Evolutionary conservation across 495 filamentous ascomycete genomes (phyloP).

Genomic region (Daldinia grandis): DNA sequence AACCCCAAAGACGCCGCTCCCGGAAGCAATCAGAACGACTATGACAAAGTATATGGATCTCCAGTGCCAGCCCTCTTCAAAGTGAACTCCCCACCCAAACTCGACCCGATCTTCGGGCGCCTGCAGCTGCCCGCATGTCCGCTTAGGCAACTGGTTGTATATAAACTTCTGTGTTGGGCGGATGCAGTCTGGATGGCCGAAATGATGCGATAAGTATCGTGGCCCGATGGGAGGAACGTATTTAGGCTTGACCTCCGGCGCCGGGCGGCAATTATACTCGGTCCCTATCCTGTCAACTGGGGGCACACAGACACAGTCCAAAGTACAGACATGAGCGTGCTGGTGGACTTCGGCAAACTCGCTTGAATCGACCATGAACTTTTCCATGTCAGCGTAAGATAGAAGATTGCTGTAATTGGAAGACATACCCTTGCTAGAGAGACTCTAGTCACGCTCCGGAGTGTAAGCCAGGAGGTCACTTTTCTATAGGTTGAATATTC

Average conservation of each 20-base stretch:
- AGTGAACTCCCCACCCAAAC: background rate
- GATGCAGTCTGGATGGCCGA: background rate
- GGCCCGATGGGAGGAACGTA: background rate
- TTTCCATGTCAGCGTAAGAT: background rate
- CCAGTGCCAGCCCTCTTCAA: background rate
- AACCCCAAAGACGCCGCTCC: background rate
- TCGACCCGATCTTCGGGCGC: background rate
- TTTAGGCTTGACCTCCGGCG: background rate
- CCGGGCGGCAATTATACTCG: background rate
- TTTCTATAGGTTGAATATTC: background rate
- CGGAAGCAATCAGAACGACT: background rate
- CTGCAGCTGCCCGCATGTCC: background rate
- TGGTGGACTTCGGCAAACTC: background rate
- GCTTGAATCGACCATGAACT: background rate
- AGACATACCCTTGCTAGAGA: background rate
- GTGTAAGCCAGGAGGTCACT: background rate
- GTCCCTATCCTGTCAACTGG: background rate
- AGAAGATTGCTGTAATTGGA: background rate
- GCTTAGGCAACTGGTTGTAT: background rate
- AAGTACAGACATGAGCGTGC: background rate
- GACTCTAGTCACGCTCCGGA: background rate
- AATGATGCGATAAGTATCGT: background rate
- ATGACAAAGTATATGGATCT: background rate
- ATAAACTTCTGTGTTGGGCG: background rate
- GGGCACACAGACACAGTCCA: background rate